Base-by-base conservation (phyloP, 352 stramenopile species). In the Hyaloperonospora arabidopsidis region DNA sequence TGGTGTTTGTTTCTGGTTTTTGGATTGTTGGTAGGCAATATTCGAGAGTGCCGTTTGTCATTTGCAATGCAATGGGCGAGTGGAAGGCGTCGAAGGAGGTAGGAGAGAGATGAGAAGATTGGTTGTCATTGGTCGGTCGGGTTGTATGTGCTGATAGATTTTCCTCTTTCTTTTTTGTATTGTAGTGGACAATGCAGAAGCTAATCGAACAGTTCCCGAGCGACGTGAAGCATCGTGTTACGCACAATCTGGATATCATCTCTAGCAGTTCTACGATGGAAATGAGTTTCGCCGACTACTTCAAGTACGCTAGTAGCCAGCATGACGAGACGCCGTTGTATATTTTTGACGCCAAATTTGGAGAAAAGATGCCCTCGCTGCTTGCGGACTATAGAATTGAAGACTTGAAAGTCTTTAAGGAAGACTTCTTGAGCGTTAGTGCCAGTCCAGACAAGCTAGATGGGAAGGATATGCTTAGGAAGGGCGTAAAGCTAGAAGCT, bases 251-350 rank as follows among this genome's bases (percentile, higher is more conserved):
- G 21, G 84, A 94, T 38, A 72, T 88, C 45, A 72, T 67, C 17
- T 75, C 70, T 4, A 74, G 57, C 23, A 67, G 52, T 15, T 61
- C 73, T 29, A 77, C 77, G 15, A 82, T 80, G 49, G 65, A 87
- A 60, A 89, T 93, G 74, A 88, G 58, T 13, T 89, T 94, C 52
- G 59, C 63, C 0, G 76, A 94, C 61, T 94, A 87, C 49, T 65
- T 72, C 17, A 56, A 72, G 48, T 94, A 94, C 49, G 61, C 75
- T 2, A 53, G 18, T 18, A 66, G 74, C 13, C 81, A 92, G 38
- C 65, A 89, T 22, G 84, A 95, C 47, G 84, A 95, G 61, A 92
- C 84, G 7, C 84, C 83, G 48, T 54, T 95, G 48, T 95, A 95
- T 67, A 90, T 95, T 36, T 95, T 95, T 32, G 84, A 95, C 44